A percentile compares a stretch with the other conserved stretches of the same genome.
Evolutionary conservation across 768 basidiomycete genomes (phyloP).

Genomic region (Kwoniella dendrophila): DNA sequence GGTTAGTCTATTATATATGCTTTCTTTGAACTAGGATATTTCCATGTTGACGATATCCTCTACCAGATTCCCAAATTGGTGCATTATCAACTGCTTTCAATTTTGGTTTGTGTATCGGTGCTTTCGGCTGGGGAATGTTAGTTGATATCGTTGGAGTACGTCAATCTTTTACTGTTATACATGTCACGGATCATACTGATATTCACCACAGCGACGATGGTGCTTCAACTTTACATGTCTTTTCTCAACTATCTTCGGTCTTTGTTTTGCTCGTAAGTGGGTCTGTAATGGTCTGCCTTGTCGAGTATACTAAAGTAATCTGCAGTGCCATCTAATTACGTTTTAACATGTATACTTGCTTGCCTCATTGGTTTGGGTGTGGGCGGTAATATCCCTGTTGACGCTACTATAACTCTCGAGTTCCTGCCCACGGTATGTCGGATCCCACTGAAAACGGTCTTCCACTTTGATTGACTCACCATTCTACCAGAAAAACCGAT

Average conservation of each 20-base stretch:
- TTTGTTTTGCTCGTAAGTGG: slow-evolving; percentile 38
- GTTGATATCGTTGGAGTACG: slow-evolving; percentile 54
- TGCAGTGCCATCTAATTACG: slow-evolving; percentile 33
- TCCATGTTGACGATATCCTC: not conserved
- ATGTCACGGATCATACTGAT: not conserved
- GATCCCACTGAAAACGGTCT: no score
- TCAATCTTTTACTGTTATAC: slow-evolving; percentile 11
- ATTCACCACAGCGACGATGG: slow-evolving; percentile 37
- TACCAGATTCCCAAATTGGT: slow-evolving; percentile 25
- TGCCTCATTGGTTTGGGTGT: slow-evolving; percentile 24
- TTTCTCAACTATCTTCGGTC: slow-evolving; percentile 55
- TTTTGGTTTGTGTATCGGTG: slow-evolving; percentile 52
- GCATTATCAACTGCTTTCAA: slow-evolving; percentile 52
- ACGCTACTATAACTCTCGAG: slow-evolving; percentile 54
- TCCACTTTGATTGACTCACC: not conserved
- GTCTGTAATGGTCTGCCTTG: not conserved
- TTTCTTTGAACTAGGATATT: not conserved
- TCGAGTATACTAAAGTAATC: not conserved
- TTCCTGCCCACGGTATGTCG: slow-evolving; percentile 32
- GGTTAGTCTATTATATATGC: slow-evolving; percentile 18
- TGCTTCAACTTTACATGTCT: slow-evolving; percentile 57
- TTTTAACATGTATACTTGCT: slow-evolving; percentile 28
- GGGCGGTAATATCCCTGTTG: slow-evolving; percentile 57
- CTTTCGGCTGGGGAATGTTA: slow-evolving; percentile 52
- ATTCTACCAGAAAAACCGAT: slow-evolving; percentile 47